phyloP scores from a whole-genome alignment of 345 rosid genomes.

The Hibiscus mutabilis region DNA sequence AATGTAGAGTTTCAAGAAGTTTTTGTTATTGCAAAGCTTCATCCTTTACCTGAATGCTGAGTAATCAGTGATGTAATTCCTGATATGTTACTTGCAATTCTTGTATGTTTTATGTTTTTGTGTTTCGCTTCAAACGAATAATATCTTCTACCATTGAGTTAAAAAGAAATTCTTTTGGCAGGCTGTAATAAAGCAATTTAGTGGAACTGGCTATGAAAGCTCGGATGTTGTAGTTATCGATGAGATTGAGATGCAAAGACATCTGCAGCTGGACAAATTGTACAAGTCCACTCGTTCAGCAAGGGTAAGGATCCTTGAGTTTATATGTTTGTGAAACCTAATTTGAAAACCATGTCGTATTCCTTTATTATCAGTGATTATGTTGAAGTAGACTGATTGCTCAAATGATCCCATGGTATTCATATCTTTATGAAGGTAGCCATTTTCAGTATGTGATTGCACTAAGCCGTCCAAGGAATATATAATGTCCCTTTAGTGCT shows the following conservation, averaged over 20 bases:
- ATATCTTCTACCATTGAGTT: neutral
- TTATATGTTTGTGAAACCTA: neutral
- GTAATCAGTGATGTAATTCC: neutral
- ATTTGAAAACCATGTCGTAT: neutral
- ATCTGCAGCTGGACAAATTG: slow-evolving; percentile 83
- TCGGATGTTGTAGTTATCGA: slow-evolving; percentile 84
- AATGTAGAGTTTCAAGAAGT: neutral
- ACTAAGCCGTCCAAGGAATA: neutral
- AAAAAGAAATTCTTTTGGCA: slow-evolving; percentile 24
- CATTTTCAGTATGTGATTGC: neutral
- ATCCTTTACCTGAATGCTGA: neutral
- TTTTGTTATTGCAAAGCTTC: neutral
- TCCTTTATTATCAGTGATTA: neutral
- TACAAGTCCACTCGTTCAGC: slow-evolving; percentile 76
- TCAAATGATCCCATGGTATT: neutral
- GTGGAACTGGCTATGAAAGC: slow-evolving; percentile 85
- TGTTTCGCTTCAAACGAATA: neutral
- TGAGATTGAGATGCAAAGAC: slow-evolving; percentile 90
- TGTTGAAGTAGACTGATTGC: neutral
- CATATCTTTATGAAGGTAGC: neutral
- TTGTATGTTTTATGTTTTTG: neutral
- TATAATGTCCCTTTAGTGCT: neutral
- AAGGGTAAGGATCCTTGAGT: slow-evolving; percentile 39
- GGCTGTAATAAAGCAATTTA: slow-evolving; percentile 96
- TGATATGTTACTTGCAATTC: neutral